Evolutionary conservation across 257 asterid species (phyloP), one percentile per base, ranked within the genome.

Genomic region (Ocimum tenuiflorum): DNA sequence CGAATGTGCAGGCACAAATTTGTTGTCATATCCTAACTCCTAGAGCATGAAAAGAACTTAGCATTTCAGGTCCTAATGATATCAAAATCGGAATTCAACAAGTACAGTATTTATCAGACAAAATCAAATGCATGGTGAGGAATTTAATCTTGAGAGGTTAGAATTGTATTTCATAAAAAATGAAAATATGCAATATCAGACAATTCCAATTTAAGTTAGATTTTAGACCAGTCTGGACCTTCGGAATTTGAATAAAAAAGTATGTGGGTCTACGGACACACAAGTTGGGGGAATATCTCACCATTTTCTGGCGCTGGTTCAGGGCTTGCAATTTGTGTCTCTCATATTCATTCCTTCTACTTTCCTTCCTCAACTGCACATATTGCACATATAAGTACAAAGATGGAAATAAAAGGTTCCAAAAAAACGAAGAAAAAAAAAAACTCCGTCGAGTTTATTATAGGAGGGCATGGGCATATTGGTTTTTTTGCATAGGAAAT

Each of bases 261-360:
- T 22, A 35, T 35, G 31, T 29, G 62, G 33, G 7, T 7, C 20
- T 13, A n/a, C 51, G 43, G 23, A 66, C 9, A 47, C 17, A 20
- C 38, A 46, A 20, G 59, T 35, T 14, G 8, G 31, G 47, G 61
- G 60, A 47, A 58, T 73, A n/a, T 42, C 83, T 75, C 72, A 91
- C 98, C 92, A 91, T 80, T 70, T 91, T 91, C 75, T 91, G 96
- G 38, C 98, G 92, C 69, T 91, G 98, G 80, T 91, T 91, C 81
- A 91, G 60, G 48, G 96, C 85, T 79, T 79, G 98, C 77, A 91
- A 63, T 75, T 91, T 91, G 76, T 91, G 96, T 69, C 98, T 83
- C 68, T 91, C 98, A 70, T 88, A 88, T 68, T 91, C 98, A 45
- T 88, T 91, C 79, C 86, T 83, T 83, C 98, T 82, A 57, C 98